phyloP scores from a whole-genome alignment of 768 basidiomycete genomes.

The Amanita rubescens region DNA sequence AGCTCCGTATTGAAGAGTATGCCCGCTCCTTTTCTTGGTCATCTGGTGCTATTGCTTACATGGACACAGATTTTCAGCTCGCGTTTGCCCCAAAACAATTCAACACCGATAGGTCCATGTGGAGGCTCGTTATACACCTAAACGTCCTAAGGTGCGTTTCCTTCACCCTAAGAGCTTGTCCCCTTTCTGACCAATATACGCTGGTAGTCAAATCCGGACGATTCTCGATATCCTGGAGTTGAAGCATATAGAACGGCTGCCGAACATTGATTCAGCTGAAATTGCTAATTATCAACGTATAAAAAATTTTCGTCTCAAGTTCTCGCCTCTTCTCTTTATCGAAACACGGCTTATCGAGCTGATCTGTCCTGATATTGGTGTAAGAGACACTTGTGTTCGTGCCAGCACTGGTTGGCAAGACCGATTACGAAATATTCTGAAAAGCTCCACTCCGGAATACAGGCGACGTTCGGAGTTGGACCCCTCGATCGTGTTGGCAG shows the following conservation, averaged over 20 bases:
- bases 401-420: conserved; percentile 56
- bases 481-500: conserved; percentile 42
- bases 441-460: neutral
- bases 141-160: conserved; percentile 52
- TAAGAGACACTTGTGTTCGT: conserved; percentile 42
- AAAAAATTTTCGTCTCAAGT: conserved; percentile 27
- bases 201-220: conserved; percentile 46
- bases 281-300: conserved; percentile 12
- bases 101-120: conserved; percentile 46
- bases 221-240: conserved; percentile 45
- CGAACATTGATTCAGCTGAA: conserved; percentile 10
- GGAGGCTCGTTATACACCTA: conserved; percentile 61
- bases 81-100: conserved; percentile 58
- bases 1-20: conserved; percentile 44
- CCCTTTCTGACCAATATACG: neutral
- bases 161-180: neutral
- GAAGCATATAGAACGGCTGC: conserved; percentile 7
- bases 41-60: neutral
- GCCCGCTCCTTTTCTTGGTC: conserved; percentile 3
- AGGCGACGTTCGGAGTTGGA: conserved; percentile 26
- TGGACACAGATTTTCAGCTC: conserved; percentile 57
- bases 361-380: conserved; percentile 37
- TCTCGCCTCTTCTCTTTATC: conserved; percentile 46
- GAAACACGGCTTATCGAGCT: conserved; percentile 45
- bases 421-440: conserved; percentile 22